Evolutionary conservation across 345 rosid species (phyloP).

Genomic region (Erodium maritimum): DNA sequence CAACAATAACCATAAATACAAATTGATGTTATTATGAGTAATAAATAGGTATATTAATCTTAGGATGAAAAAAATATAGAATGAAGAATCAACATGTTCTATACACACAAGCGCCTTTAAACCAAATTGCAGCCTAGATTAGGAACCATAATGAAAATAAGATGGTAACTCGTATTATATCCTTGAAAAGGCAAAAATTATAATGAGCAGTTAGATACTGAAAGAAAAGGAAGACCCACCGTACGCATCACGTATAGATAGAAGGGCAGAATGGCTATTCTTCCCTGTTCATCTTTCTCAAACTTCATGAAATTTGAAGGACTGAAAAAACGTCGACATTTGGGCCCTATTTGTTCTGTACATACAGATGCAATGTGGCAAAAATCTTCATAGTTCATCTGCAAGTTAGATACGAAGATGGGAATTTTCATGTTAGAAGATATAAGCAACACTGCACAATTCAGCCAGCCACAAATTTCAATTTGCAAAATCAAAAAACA

Average conservation of each 20-base stretch:
- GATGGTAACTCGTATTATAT: not conserved
- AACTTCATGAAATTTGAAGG: constrained; percentile 99
- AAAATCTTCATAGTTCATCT: constrained; percentile 99
- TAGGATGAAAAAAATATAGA: not conserved
- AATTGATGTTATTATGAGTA: too few species aligned
- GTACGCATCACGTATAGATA: constrained; percentile 99
- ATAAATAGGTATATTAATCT: too few species aligned
- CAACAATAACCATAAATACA: constrained; percentile 9
- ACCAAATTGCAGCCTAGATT: not conserved
- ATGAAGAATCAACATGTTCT: not conserved
- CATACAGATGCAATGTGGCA: constrained; percentile 97
- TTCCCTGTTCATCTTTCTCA: constrained; percentile 97
- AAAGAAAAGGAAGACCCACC: constrained; percentile 30
- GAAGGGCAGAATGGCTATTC: constrained; percentile 94
- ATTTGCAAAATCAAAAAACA: not conserved
- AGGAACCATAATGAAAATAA: too few species aligned
- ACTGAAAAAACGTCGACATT: constrained; percentile 92
- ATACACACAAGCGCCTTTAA: not conserved
- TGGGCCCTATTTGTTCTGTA: constrained; percentile 95
- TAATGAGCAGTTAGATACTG: not conserved
- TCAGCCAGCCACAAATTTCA: not conserved
- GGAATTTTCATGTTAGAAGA: not conserved
- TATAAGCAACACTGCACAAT: constrained; percentile 9
- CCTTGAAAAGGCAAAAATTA: not conserved
- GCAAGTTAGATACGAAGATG: constrained; percentile 10